Percentiles rank a stretch among this genome's conserved stretches.
Conservation (phyloP, 78 protist species). For the Chrysochromulina tobinii region DNA sequence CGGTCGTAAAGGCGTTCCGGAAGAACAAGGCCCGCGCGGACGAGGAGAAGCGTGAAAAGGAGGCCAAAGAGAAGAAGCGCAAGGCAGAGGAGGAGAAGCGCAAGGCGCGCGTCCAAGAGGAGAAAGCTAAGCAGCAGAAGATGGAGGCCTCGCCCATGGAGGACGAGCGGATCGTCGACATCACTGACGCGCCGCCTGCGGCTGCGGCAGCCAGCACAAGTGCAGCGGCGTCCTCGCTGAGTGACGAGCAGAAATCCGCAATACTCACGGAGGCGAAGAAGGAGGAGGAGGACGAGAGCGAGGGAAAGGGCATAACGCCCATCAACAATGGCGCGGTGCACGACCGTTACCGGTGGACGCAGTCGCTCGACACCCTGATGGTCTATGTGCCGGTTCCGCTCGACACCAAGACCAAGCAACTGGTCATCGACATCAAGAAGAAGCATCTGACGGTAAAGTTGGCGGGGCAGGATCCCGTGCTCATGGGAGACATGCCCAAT, state of each 20-base stretch:
- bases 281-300: not conserved
- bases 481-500: conserved; percentile 38
- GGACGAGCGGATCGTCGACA: not conserved
- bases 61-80: conserved; percentile 1
- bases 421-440: not conserved
- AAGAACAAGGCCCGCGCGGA: not conserved
- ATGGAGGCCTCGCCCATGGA: not conserved
- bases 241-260: not conserved
- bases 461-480: conserved; percentile 5
- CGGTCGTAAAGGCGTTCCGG: not conserved
- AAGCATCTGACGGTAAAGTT: not conserved
- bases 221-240: not conserved
- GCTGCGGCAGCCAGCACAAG: not conserved
- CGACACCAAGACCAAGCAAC: conserved; percentile 43
- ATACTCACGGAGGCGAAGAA: not conserved
- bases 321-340: conserved; percentile 10
- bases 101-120: not conserved
- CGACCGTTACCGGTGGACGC: conserved; percentile 48
- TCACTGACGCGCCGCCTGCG: not conserved
- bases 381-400: conserved; percentile 34
- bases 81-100: conserved; percentile 10
- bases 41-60: conserved; percentile 23
- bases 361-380: conserved; percentile 36
- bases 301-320: not conserved
- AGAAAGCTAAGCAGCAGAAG: conserved; percentile 13